Conservation (phyloP, 2,329 filamentous ascomycete genomes). For the Pestalotiopsis sp. region DNA sequence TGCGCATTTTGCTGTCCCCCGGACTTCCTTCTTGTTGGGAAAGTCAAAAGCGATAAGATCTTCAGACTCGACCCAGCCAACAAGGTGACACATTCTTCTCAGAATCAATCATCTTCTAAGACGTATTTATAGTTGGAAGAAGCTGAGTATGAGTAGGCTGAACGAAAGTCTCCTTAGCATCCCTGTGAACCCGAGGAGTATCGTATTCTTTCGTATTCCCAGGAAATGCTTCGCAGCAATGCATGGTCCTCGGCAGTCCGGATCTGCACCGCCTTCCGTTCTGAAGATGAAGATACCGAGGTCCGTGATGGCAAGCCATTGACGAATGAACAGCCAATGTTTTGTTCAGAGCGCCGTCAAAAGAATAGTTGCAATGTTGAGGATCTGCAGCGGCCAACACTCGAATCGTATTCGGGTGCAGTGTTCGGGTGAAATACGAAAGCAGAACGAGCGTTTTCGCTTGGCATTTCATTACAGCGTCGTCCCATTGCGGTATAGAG, state of each 20-base stretch:
- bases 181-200: too few relatives aligned
- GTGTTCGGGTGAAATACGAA: too few relatives aligned
- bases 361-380: not conserved
- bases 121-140: too few relatives aligned
- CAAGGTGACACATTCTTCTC: not conserved
- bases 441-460: not conserved
- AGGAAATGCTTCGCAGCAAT: not conserved
- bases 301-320: not conserved
- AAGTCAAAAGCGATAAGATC: not conserved
- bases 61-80: not conserved
- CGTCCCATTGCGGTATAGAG: not conserved
- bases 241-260: not conserved
- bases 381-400: conserved; percentile 5
- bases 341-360: too few relatives aligned
- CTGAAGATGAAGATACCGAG: not conserved
- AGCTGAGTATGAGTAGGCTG: too few relatives aligned
- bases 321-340: not conserved
- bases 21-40: too few relatives aligned
- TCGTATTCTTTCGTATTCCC: not conserved
- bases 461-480: not conserved
- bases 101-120: too few relatives aligned
- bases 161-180: too few relatives aligned
- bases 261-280: not conserved
- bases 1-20: conserved; percentile 21
- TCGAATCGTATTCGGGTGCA: conserved; percentile 4